These are phyloP conservation scores for Excoecaria cochinchinensis DNA, from an alignment of 345 rosid species.

Conservation along the genomic window DNA sequence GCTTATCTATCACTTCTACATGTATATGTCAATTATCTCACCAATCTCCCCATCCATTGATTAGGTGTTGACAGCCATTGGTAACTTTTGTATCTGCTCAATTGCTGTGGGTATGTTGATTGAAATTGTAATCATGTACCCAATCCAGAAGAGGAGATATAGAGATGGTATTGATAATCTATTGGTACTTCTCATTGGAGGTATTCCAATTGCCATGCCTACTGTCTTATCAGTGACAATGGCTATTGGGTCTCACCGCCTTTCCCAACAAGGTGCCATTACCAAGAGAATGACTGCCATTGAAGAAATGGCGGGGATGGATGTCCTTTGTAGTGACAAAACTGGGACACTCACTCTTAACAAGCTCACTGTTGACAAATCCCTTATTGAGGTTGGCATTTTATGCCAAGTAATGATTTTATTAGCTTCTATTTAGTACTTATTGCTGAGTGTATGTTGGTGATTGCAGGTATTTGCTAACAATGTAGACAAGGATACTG, in stretches of 20 bases:
- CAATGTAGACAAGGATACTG: conserved; percentile 46
- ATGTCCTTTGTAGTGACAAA: conserved; percentile 93
- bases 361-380: conserved; percentile 90
- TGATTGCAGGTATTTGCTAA: conserved; percentile 50
- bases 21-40: neutral
- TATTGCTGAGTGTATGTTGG: conserved; percentile 3
- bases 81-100: conserved; percentile 96
- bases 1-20: neutral
- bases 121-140: conserved; percentile 77
- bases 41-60: neutral
- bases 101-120: conserved; percentile 74
- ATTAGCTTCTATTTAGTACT: neutral
- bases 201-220: conserved; percentile 98
- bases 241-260: conserved; percentile 95
- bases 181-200: conserved; percentile 94
- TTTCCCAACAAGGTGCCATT: conserved; percentile 92
- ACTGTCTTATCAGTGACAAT: conserved; percentile 93
- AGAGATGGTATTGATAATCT: conserved; percentile 91
- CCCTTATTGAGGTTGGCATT: conserved; percentile 61
- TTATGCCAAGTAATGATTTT: neutral
- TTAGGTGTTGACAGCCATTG: conserved; percentile 83
- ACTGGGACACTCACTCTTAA: conserved; percentile 94
- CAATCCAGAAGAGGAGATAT: conserved; percentile 64
- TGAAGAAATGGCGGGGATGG: conserved; percentile 99
- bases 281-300: conserved; percentile 98